These are phyloP conservation scores for Boletus sp. DNA, from an alignment of 1,284 basidiomycete genomes.

Conservation along the genomic window DNA sequence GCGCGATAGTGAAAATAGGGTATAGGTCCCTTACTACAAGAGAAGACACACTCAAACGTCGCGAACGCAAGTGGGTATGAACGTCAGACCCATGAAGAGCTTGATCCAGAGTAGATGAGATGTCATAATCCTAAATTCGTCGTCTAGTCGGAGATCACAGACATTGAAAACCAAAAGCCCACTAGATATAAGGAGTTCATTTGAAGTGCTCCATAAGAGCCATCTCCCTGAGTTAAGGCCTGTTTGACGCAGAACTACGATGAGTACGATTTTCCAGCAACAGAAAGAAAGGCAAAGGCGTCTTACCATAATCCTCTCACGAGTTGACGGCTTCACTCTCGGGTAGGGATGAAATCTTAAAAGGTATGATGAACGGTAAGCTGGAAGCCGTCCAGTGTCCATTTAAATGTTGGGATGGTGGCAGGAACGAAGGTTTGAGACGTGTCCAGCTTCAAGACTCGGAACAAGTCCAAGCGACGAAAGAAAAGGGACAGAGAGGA, in stretches of 20 bases:
- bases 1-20: not conserved
- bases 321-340: slow-evolving; percentile 22
- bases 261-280: slow-evolving; percentile 9
- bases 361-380: slow-evolving; percentile 32
- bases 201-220: not conserved
- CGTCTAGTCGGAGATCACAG: not conserved
- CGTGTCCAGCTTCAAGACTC: slow-evolving; percentile 2
- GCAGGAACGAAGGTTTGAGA: not conserved
- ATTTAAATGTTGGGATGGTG: slow-evolving; percentile 12
- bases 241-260: slow-evolving; percentile 2
- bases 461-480: slow-evolving; percentile 1
- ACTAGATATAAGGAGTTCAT: slow-evolving; percentile 1
- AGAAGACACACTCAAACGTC: slow-evolving; percentile 20
- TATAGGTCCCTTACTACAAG: slow-evolving; percentile 22
- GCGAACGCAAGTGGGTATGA: slow-evolving; percentile 8
- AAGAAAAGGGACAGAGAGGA: slow-evolving; percentile 1
- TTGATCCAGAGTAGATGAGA: slow-evolving; percentile 1
- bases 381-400: slow-evolving; percentile 20
- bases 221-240: slow-evolving; percentile 3
- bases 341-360: slow-evolving; percentile 30
- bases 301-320: slow-evolving; percentile 28
- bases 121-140: slow-evolving; percentile 13
- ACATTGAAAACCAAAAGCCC: not conserved
- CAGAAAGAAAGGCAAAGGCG: slow-evolving; percentile 1
- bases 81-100: slow-evolving; percentile 10